phyloP scores from a whole-genome alignment of 495 filamentous ascomycete genomes.

The Penicillium ochrochloron region DNA sequence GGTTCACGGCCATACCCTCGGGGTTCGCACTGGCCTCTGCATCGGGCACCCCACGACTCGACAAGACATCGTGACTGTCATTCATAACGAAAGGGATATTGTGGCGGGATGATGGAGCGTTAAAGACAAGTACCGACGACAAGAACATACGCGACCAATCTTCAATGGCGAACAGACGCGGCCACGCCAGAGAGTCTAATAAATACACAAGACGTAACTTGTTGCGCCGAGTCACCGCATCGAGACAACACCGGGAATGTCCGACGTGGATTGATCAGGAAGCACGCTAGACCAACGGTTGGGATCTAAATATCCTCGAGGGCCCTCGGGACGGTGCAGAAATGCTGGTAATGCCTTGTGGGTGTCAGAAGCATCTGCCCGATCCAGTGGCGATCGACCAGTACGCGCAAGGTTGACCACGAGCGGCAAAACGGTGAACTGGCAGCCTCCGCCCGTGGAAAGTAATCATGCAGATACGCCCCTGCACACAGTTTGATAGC shows the following conservation, averaged over 20 bases:
- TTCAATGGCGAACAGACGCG: slow-evolving; percentile 27
- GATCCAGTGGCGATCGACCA: slow-evolving; percentile 35
- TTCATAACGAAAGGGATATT: slow-evolving; percentile 25
- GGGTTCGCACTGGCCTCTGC: slow-evolving; percentile 28
- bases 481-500: not conserved
- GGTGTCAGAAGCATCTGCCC: slow-evolving; percentile 29
- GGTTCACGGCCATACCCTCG: slow-evolving; percentile 18
- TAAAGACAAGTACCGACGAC: slow-evolving; percentile 7
- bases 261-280: slow-evolving; percentile 20
- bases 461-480: slow-evolving; percentile 4
- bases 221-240: slow-evolving; percentile 32
- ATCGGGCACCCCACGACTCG: slow-evolving; percentile 30
- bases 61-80: slow-evolving; percentile 18
- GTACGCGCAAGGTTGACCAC: slow-evolving; percentile 36
- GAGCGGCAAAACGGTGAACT: slow-evolving; percentile 30
- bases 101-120: not conserved
- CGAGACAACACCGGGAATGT: slow-evolving; percentile 20
- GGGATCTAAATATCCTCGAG: slow-evolving; percentile 26
- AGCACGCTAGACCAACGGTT: slow-evolving; percentile 19
- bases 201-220: slow-evolving; percentile 24
- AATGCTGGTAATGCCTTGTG: slow-evolving; percentile 10
- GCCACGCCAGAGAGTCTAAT: slow-evolving; percentile 29
- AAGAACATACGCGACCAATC: slow-evolving; percentile 23
- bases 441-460: slow-evolving; percentile 8
- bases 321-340: slow-evolving; percentile 18